A percentile compares a stretch with the other conserved stretches of the same genome.
These are phyloP conservation scores for Penicillium aurantiogriseum DNA, from an alignment of 2,329 filamentous ascomycete species.

Conservation along the genomic window DNA sequence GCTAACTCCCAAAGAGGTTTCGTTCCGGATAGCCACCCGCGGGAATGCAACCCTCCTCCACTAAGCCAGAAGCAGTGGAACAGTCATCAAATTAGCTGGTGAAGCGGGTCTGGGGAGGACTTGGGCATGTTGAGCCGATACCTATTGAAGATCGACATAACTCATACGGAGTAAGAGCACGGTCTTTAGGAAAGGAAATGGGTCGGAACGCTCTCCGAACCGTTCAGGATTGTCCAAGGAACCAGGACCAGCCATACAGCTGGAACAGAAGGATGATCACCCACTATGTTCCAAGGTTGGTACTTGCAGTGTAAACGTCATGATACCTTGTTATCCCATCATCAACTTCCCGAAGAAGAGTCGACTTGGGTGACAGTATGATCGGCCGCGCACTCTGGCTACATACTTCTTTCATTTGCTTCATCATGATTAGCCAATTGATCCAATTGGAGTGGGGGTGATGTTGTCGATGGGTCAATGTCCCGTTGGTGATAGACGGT, in stretches of 20 bases:
- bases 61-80: constrained; percentile 35
- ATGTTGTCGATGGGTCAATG: constrained; percentile 15
- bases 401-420: background rate
- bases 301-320: constrained; percentile 37
- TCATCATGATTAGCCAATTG: constrained; percentile 14
- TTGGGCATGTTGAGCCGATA: constrained; percentile 21
- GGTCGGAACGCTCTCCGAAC: constrained; percentile 17
- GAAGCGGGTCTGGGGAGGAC: constrained; percentile 23
- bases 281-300: constrained; percentile 2
- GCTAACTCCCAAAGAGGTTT: constrained; percentile 21
- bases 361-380: constrained; percentile 14
- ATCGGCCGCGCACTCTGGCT: constrained; percentile 13
- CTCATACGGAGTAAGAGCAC: background rate
- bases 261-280: background rate
- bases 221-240: constrained; percentile 6
- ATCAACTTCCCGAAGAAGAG: constrained; percentile 16
- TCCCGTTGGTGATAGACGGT: constrained; percentile 14
- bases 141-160: constrained; percentile 7
- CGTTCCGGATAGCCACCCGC: constrained; percentile 32
- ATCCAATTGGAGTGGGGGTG: constrained; percentile 14
- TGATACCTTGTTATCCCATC: constrained; percentile 22
- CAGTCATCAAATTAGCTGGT: constrained; percentile 24
- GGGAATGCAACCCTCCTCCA: constrained; percentile 36
- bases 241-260: constrained; percentile 6
- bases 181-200: constrained; percentile 7